phyloP scores from a whole-genome alignment of 495 filamentous ascomycete species.

The Aspergillus avenaceus region DNA sequence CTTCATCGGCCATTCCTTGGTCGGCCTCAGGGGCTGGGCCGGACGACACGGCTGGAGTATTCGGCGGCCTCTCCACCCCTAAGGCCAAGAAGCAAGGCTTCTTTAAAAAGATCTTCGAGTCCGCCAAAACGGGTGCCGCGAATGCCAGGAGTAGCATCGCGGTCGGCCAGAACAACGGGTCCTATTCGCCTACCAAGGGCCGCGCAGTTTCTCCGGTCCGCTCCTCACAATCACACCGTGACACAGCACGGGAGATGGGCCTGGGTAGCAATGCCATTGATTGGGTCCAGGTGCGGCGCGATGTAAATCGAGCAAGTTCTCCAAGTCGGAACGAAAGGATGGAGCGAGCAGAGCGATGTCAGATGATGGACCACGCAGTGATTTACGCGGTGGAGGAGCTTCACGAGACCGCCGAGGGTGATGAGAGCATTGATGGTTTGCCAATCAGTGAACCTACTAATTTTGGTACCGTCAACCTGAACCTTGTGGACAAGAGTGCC shows the following conservation, averaged over 20 bases:
- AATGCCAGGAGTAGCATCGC: constrained; percentile 83
- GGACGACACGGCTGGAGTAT: constrained; percentile 47
- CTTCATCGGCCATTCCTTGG: constrained; percentile 47
- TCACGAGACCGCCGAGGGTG: constrained; percentile 79
- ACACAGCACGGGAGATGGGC: constrained; percentile 64
- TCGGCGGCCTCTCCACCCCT: constrained; percentile 81
- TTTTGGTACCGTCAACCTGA: constrained; percentile 73
- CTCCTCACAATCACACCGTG: constrained; percentile 31
- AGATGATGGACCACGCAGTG: constrained; percentile 89
- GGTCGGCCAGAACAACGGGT: constrained; percentile 50
- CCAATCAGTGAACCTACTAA: constrained; percentile 80
- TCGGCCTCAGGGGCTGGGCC: constrained; percentile 27
- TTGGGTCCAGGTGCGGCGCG: constrained; percentile 93
- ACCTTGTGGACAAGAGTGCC: constrained; percentile 90
- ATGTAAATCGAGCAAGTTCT: constrained; percentile 92
- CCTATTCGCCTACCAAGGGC: constrained; percentile 47
- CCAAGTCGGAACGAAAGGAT: constrained; percentile 81
- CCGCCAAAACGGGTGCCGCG: constrained; percentile 89
- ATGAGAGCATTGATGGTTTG: constrained; percentile 81
- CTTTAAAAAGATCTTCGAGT: constrained; percentile 93
- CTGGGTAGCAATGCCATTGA: constrained; percentile 59
- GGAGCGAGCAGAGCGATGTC: constrained; percentile 85
- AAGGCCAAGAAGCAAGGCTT: constrained; percentile 92
- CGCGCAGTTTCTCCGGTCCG: constrained; percentile 29
- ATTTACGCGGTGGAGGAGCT: constrained; percentile 86